Base-by-base conservation (phyloP, 257 asterid genomes). In the Nicotiana attenuata region DNA sequence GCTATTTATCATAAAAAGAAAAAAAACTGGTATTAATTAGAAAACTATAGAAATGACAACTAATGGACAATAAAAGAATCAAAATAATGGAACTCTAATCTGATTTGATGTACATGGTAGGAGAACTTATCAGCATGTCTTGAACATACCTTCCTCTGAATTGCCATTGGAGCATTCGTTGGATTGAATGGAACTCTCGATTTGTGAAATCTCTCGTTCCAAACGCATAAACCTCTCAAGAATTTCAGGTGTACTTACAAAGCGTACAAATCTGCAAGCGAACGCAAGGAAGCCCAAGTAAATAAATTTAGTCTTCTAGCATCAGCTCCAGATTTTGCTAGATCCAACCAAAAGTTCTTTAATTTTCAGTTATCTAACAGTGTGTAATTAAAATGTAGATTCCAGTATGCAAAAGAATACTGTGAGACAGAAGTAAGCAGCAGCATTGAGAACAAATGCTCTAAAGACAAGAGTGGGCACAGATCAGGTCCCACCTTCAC, bases 231-330 rank as follows among this genome's bases (percentile, higher is more conserved):
- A 87, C 87, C 97, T 89, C 91, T 94, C 97, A 50, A 94, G 96
- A 87, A 94, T 90, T 84, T 94, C 98, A 8, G 98, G 97, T 1
- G 96, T 91, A 87, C 98, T 94, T 29, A 94, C 91, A 76, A 94
- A 94, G 29, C 98, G 92, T 24, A 94, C 96, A 84, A 92, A 92
- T 87, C 97, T 94, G 93, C 80, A 79, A 45, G 80, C 10, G 5
- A 65, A 65, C 45, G n/a, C 29, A 33, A 56, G 41, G 10, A 31
- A 29, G 16, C 45, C 9, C 6, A 60, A 10, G 47, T 50, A 35
- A 20, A 68, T 64, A 38, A 67, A 47, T 14, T 19, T 31, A 50
- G 79, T 47, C 79, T 47, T 24, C 22, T 7, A 73, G 9, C 60
- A 45, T 45, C 59, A 71, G 78, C 78, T 68, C 13, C 78, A 71